These are phyloP conservation scores for Gnomoniopsis smithogilvyi DNA, from an alignment of 2,329 filamentous ascomycete species.

Conservation along the genomic window DNA sequence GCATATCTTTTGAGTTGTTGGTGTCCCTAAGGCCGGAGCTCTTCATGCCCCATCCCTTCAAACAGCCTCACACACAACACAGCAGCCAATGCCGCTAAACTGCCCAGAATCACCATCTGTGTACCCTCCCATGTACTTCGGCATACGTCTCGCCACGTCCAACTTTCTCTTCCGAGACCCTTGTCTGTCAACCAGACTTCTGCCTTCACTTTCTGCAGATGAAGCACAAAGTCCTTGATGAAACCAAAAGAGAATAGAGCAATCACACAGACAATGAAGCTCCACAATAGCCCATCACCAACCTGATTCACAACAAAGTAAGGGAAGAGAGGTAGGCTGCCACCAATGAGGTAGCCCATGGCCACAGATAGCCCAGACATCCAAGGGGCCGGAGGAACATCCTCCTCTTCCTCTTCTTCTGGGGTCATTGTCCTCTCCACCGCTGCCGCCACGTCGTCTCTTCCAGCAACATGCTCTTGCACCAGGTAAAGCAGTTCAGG, in stretches of 20 bases:
- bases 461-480: slow-evolving; percentile 14
- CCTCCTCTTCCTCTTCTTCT: background rate
- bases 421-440: background rate
- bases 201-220: background rate
- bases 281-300: slow-evolving; percentile 28
- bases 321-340: slow-evolving; percentile 28
- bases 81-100: slow-evolving; percentile 27
- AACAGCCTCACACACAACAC: slow-evolving; percentile 28
- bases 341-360: slow-evolving; percentile 28
- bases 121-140: slow-evolving; percentile 25
- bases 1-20: background rate
- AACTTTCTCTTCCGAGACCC: background rate
- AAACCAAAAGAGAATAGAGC: slow-evolving; percentile 30
- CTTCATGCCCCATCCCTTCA: slow-evolving; percentile 17
- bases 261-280: slow-evolving; percentile 28
- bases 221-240: slow-evolving; percentile 23
- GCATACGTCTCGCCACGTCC: slow-evolving; percentile 22
- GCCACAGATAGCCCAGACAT: slow-evolving; percentile 26
- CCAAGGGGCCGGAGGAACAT: slow-evolving; percentile 20
- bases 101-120: slow-evolving; percentile 30
- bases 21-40: background rate
- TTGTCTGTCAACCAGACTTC: background rate
- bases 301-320: slow-evolving; percentile 28
- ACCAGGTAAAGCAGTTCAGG: slow-evolving; percentile 20
- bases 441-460: slow-evolving; percentile 1